Evolutionary conservation across 345 rosid genomes (phyloP), one percentile per base, ranked within the genome.

Genomic region (Bruguiera gymnorhiza): DNA sequence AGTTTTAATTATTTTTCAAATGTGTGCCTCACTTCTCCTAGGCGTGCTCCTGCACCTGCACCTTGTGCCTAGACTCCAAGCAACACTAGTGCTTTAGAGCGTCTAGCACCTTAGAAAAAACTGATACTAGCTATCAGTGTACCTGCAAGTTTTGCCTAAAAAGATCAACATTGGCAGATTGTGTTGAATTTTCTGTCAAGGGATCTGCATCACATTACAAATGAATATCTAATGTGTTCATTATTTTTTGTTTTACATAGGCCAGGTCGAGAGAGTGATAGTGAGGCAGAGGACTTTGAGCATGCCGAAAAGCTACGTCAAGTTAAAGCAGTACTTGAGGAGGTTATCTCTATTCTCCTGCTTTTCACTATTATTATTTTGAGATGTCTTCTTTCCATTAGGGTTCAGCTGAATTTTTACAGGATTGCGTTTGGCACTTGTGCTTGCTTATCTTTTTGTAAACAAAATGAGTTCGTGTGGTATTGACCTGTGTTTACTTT

Each of bases 231-330:
- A 51, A 31, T 37, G 2, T 8, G 15, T 19, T 21, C 48, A 51
- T 26, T 51, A 34, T 21, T 29, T 50, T 75, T 79, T 81, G 65
- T 48, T 76, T 76, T 67, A 60, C 69, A 26, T 62, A 92, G 98
- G 73, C 81, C 91, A 59, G 98, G 89, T 70, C 93, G 87, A 73
- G 98, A 88, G 83, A 89, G 98, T 87, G 99, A 96, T 67, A 92
- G 91, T 71, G 99, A 96, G 85, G 95, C 99, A 56, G 99, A 96
- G 82, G 99, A 90, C 80, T 68, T 88, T 71, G 99, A 96, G 82
- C 99, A 96, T 78, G 97, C 98, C 75, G 99, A 96, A 82, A 96
- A 92, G 87, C 92, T 96, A 82, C 96, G 96, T 46, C 99, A 90
- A 81, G 99, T 96, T 56, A 96, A 92, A 87, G 98, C 94, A 39